Conservation (phyloP, 2,329 filamentous ascomycete genomes). For the Polytolypa hystricis region DNA sequence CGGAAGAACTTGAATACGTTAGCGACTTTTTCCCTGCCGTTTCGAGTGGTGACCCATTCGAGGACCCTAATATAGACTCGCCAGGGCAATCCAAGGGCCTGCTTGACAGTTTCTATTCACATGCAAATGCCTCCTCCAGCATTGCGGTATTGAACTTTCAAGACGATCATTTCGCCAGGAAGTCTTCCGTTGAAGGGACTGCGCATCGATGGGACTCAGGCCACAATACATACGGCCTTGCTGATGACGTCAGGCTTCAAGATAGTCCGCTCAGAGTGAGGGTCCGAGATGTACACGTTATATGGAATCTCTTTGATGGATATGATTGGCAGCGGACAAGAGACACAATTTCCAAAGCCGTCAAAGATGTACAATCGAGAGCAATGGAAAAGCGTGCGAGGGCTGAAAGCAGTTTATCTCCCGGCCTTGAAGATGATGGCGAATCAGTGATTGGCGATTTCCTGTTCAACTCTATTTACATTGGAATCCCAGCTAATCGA, state of each 20-base stretch:
- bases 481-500: slow-evolving; percentile 75
- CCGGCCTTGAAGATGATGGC: slow-evolving; percentile 50
- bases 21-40: slow-evolving; percentile 42
- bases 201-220: slow-evolving; percentile 72
- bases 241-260: slow-evolving; percentile 49
- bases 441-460: slow-evolving; percentile 87
- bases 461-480: slow-evolving; percentile 97
- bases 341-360: slow-evolving; percentile 74
- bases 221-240: slow-evolving; percentile 61
- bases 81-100: slow-evolving; percentile 21
- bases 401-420: slow-evolving; percentile 44
- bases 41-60: background rate
- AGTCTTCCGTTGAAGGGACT: slow-evolving; percentile 50
- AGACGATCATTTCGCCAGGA: slow-evolving; percentile 64
- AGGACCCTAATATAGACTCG: too few species aligned
- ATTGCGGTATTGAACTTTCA: slow-evolving; percentile 58
- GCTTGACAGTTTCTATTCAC: slow-evolving; percentile 43
- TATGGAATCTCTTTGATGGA: slow-evolving; percentile 96
- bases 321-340: slow-evolving; percentile 92
- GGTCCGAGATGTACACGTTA: slow-evolving; percentile 78
- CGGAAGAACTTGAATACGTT: slow-evolving; percentile 37
- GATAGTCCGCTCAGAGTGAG: slow-evolving; percentile 64
- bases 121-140: slow-evolving; percentile 44
- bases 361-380: slow-evolving; percentile 74
- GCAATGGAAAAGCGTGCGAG: slow-evolving; percentile 62